Percentiles rank a stretch among this genome's conserved stretches.
phyloP scores from a whole-genome alignment of 768 basidiomycete genomes.

The Auricularia cornea region DNA sequence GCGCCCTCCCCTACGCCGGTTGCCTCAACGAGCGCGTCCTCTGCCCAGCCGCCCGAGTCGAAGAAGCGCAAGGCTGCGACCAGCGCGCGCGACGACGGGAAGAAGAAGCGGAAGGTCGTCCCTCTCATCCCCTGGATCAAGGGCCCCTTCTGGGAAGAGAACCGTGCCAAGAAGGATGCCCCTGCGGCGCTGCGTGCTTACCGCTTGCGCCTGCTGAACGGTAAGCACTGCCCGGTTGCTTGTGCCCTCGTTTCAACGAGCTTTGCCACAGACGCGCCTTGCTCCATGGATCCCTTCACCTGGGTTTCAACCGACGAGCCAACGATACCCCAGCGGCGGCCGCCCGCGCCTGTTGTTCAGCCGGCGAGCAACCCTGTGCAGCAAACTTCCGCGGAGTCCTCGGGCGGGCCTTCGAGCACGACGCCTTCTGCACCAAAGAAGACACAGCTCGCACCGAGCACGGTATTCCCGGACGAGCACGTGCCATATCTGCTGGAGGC shows the following conservation, averaged over 20 bases:
- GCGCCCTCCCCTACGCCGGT: conserved; percentile 3
- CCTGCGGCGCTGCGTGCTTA: conserved; percentile 66
- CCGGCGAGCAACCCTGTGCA: background rate
- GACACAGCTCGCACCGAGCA: conserved; percentile 33
- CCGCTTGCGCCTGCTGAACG: conserved; percentile 76
- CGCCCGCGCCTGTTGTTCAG: conserved; percentile 9
- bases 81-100: conserved; percentile 39
- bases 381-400: conserved; percentile 7
- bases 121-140: conserved; percentile 74
- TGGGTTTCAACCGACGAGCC: conserved; percentile 44
- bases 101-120: conserved; percentile 69
- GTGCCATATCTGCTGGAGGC: conserved; percentile 53
- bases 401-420: conserved; percentile 7
- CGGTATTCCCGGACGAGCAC: conserved; percentile 60
- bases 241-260: conserved; percentile 3
- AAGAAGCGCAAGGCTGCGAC: conserved; percentile 57
- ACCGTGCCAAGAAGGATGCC: conserved; percentile 46
- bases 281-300: conserved; percentile 70
- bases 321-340: conserved; percentile 28
- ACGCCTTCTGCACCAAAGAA: conserved; percentile 19
- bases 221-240: conserved; percentile 31
- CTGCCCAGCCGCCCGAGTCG: conserved; percentile 21
- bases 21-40: background rate
- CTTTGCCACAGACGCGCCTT: conserved; percentile 49
- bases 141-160: conserved; percentile 74